Evolutionary conservation across 2,329 filamentous ascomycete genomes (phyloP).

Genomic region (Metarhizium robertsii): DNA sequence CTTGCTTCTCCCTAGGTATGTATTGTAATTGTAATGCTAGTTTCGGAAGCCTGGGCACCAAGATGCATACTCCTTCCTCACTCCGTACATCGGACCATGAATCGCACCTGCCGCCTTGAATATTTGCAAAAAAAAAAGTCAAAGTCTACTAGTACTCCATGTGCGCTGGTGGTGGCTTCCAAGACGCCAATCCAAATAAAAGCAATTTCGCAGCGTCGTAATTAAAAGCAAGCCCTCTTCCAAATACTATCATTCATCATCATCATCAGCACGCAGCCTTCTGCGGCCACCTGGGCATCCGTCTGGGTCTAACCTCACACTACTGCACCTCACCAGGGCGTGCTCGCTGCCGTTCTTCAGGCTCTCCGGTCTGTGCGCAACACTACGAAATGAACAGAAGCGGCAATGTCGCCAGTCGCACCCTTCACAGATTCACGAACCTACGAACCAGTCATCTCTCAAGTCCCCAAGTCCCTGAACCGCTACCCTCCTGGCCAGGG

Average conservation of each 20-base stretch:
- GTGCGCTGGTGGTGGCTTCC: neutral
- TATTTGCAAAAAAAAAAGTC: too few species aligned
- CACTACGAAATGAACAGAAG: neutral
- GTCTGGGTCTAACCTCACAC: neutral
- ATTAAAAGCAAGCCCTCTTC: neutral
- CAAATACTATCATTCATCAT: neutral
- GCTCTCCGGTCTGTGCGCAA: neutral
- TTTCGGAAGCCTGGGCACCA: too few species aligned
- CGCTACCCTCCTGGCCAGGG: neutral
- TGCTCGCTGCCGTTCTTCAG: neutral
- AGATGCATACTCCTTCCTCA: too few species aligned
- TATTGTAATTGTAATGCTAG: too few species aligned
- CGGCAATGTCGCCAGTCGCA: neutral
- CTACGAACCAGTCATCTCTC: too few species aligned
- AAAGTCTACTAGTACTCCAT: too few species aligned
- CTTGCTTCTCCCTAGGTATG: too few species aligned
- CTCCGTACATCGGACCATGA: neutral
- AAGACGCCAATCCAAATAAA: neutral
- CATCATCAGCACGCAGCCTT: neutral
- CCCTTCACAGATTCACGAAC: neutral
- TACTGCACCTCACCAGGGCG: neutral
- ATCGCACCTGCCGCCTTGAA: neutral
- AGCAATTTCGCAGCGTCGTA: constrained; percentile 2
- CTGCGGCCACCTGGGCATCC: neutral
- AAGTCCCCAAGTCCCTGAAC: too few species aligned